Evolutionary conservation across 2,329 filamentous ascomycete genomes (phyloP).

Genomic region (Claviceps sp.): DNA sequence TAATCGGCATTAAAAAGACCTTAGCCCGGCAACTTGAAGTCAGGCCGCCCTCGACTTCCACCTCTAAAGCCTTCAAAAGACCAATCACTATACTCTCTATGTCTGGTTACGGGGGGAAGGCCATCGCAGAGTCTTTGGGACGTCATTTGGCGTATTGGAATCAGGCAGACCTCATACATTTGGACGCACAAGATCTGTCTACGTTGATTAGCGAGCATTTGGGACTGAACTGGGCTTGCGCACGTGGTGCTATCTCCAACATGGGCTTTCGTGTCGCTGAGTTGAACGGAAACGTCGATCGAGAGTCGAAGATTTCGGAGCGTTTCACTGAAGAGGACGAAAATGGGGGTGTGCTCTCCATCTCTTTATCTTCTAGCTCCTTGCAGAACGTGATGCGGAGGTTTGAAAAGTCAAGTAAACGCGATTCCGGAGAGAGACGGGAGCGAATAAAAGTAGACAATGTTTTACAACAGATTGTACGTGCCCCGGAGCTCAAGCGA

Average conservation of each 20-base stretch:
- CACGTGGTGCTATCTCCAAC: constrained; percentile 35
- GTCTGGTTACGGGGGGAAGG: constrained; percentile 25
- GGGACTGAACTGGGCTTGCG: constrained; percentile 42
- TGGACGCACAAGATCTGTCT: constrained; percentile 59
- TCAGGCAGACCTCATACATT: constrained; percentile 50
- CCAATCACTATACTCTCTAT: constrained; percentile 25
- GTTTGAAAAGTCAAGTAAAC: constrained; percentile 21
- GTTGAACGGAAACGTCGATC: constrained; percentile 38
- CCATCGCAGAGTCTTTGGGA: constrained; percentile 37
- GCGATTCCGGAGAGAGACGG: constrained; percentile 34
- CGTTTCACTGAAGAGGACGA: constrained; percentile 21
- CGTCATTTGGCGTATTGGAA: constrained; percentile 47
- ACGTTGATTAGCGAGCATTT: constrained; percentile 57
- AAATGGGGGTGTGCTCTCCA: constrained; percentile 17
- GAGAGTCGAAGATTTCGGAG: constrained; percentile 26
- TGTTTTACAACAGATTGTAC: constrained; percentile 43
- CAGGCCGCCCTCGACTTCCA: constrained; percentile 15
- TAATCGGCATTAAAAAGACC: constrained; percentile 17
- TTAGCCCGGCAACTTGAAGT: constrained; percentile 18
- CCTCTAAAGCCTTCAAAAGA: constrained; percentile 21
- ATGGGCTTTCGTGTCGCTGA: constrained; percentile 44
- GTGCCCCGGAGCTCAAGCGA: constrained; percentile 27
- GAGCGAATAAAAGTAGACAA: constrained; percentile 48
- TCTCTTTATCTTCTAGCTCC: constrained; percentile 14
- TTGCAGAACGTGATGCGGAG: constrained; percentile 32